phyloP scores from a whole-genome alignment of 345 rosid genomes.

The Raphanus sativus region DNA sequence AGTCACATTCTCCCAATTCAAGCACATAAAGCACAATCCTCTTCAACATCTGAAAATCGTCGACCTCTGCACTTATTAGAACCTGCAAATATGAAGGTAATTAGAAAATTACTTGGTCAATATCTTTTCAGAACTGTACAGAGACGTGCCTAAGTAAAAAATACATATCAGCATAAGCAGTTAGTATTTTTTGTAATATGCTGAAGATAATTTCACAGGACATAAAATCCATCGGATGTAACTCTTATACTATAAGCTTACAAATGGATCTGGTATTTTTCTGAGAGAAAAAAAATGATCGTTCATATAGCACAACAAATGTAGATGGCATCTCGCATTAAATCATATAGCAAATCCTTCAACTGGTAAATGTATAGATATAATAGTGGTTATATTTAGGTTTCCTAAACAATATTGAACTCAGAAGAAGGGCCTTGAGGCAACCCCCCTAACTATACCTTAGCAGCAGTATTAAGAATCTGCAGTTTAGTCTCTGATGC shows the following conservation, averaged over 20 bases:
- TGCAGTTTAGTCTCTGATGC: slow-evolving; percentile 87
- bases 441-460: slow-evolving; percentile 48
- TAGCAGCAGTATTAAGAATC: slow-evolving; percentile 69
- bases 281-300: background rate
- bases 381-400: background rate
- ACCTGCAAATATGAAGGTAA: slow-evolving; percentile 51
- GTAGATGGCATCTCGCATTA: background rate
- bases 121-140: slow-evolving; percentile 16
- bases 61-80: slow-evolving; percentile 49
- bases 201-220: background rate
- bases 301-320: slow-evolving; percentile 5
- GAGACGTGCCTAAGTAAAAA: slow-evolving; percentile 6
- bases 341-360: background rate
- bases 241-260: background rate
- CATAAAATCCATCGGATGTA: background rate
- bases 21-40: slow-evolving; percentile 66
- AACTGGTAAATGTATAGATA: background rate
- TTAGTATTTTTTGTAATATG: background rate
- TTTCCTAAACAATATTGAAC: background rate
- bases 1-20: slow-evolving; percentile 84
- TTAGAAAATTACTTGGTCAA: slow-evolving; percentile 3
- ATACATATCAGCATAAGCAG: slow-evolving; percentile 1
- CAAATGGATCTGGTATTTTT: background rate
- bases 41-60: slow-evolving; percentile 51
- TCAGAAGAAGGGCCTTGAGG: background rate